These are phyloP conservation scores for Nicotiana undulata DNA, from an alignment of 257 asterid genomes.

Conservation along the genomic window DNA sequence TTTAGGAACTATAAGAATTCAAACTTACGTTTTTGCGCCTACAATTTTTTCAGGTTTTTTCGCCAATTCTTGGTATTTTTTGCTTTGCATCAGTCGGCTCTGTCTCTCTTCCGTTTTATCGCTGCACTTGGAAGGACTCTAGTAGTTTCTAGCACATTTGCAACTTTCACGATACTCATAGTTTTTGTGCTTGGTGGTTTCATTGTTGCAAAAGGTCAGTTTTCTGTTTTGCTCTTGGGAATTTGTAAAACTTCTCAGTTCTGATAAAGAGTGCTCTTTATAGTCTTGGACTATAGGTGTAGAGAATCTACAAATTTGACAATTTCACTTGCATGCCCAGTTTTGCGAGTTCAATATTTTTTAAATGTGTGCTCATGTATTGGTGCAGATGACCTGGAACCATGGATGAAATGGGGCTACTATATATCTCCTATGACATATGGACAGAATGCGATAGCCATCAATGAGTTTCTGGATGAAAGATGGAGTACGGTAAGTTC, in stretches of 20 bases:
- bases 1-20: neutral
- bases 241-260: neutral
- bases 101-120: constrained; percentile 75
- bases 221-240: neutral
- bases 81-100: constrained; percentile 88
- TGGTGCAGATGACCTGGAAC: constrained; percentile 23
- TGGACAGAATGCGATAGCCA: constrained; percentile 30
- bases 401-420: constrained; percentile 31
- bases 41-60: constrained; percentile 52
- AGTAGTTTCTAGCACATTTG: constrained; percentile 74
- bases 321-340: neutral
- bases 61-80: constrained; percentile 75
- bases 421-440: constrained; percentile 29
- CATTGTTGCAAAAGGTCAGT: constrained; percentile 74
- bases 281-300: neutral
- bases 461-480: constrained; percentile 28
- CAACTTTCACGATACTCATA: constrained; percentile 78
- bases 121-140: constrained; percentile 78
- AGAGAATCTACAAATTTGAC: neutral
- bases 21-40: constrained; percentile 1
- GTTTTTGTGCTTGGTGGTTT: constrained; percentile 94
- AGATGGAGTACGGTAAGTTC: constrained; percentile 29
- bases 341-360: neutral
- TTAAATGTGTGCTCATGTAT: neutral
- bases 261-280: neutral